Percentiles rank a stretch among this genome's conserved stretches.
phyloP scores from a whole-genome alignment of 805 yeast genomes.

The Sugiyamaella floridensis region DNA sequence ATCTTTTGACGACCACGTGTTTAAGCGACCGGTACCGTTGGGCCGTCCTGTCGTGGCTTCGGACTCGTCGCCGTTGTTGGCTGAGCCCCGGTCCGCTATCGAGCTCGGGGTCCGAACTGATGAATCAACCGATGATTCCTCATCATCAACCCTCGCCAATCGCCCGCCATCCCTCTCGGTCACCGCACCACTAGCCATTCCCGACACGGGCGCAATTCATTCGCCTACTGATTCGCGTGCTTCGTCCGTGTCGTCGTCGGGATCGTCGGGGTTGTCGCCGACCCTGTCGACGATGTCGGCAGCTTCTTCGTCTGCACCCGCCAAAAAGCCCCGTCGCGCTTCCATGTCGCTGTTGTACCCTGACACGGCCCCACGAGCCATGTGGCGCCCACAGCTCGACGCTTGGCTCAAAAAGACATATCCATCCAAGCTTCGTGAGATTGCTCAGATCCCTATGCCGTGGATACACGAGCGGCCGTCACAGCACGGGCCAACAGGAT shows the following conservation, averaged over 20 bases:
- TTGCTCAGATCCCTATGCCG: slow-evolving; percentile 13
- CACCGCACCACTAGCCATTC: neutral
- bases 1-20: neutral
- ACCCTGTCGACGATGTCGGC: neutral
- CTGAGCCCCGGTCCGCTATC: neutral
- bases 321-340: slow-evolving; percentile 4
- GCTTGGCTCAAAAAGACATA: slow-evolving; percentile 31
- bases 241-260: neutral
- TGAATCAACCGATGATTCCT: neutral
- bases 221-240: neutral
- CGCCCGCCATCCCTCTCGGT: neutral
- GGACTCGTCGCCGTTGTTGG: neutral
- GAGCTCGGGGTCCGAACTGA: too few relatives aligned
- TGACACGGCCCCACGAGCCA: slow-evolving; percentile 33
- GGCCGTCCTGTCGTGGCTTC: neutral
- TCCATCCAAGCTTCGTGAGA: slow-evolving; percentile 24
- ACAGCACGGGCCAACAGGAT: neutral
- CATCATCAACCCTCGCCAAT: neutral
- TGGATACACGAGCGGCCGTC: neutral
- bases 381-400: slow-evolving; percentile 34
- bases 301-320: neutral
- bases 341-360: slow-evolving; percentile 29
- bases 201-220: neutral
- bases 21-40: neutral
- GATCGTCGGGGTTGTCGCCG: too few relatives aligned